phyloP scores from a whole-genome alignment of 2,329 filamentous ascomycete genomes.

The Peltaster fructicola region DNA sequence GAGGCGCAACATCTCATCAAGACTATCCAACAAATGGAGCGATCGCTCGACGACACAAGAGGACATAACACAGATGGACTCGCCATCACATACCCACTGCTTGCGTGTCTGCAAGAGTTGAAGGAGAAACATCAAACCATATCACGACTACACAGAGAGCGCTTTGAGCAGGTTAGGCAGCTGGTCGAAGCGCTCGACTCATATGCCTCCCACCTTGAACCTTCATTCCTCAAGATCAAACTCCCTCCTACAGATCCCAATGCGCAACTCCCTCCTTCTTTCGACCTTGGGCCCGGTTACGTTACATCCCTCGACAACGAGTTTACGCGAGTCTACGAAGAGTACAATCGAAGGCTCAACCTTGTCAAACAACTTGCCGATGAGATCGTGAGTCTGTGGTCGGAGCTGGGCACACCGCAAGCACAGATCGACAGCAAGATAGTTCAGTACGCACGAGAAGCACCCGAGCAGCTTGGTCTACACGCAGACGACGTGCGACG shows the following conservation, averaged over 20 bases:
- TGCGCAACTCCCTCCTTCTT: conserved; percentile 59
- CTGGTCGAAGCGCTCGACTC: conserved; percentile 86
- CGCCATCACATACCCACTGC: conserved; percentile 66
- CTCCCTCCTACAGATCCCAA: conserved; percentile 69
- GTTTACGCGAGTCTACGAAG: conserved; percentile 89
- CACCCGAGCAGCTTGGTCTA: conserved; percentile 83
- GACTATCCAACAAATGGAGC: conserved; percentile 83
- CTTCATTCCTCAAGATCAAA: conserved; percentile 67
- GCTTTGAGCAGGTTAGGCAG: conserved; percentile 92
- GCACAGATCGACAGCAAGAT: conserved; percentile 78
- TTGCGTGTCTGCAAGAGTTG: conserved; percentile 57
- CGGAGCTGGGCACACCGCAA: conserved; percentile 83
- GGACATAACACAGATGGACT: conserved; percentile 46
- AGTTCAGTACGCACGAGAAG: conserved; percentile 74
- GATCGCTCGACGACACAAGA: conserved; percentile 63
- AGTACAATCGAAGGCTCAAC: conserved; percentile 70
- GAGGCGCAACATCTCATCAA: conserved; percentile 75
- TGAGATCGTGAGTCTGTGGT: conserved; percentile 87
- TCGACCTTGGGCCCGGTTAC: conserved; percentile 84
- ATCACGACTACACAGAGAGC: conserved; percentile 68
- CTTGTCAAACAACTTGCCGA: conserved; percentile 60
- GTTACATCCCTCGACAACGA: conserved; percentile 74
- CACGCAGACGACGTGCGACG: conserved; percentile 70
- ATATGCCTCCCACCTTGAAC: conserved; percentile 88
- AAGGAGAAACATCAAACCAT: conserved; percentile 76